A percentile compares a stretch with the other conserved stretches of the same genome.
These are phyloP conservation scores for Aspergillus phoenicis DNA, from an alignment of 2,329 filamentous ascomycete genomes.

Conservation along the genomic window DNA sequence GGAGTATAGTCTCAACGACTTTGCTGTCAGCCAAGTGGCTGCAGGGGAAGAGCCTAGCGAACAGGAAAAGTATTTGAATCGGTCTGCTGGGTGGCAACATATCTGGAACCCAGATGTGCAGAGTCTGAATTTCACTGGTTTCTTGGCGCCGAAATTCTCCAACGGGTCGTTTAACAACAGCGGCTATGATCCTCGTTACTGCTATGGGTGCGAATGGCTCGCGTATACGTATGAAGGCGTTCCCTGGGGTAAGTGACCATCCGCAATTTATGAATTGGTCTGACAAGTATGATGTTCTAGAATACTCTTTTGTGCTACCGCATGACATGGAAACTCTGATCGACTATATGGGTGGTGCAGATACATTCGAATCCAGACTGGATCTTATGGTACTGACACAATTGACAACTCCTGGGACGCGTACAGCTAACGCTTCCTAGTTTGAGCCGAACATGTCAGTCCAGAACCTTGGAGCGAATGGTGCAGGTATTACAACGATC, in stretches of 20 bases:
- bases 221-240: constrained; percentile 63
- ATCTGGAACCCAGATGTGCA: constrained; percentile 65
- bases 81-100: constrained; percentile 71
- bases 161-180: constrained; percentile 53
- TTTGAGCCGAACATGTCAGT: constrained; percentile 48
- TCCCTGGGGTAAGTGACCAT: constrained; percentile 51
- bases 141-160: constrained; percentile 59
- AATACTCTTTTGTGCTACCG: constrained; percentile 67
- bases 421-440: constrained; percentile 16
- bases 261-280: not conserved
- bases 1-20: constrained; percentile 68
- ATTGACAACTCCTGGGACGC: not conserved
- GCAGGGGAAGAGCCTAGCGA: constrained; percentile 51
- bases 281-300: constrained; percentile 19
- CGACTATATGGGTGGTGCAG: constrained; percentile 55
- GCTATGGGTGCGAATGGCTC: constrained; percentile 68
- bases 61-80: constrained; percentile 59
- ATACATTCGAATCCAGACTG: constrained; percentile 59
- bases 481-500: constrained; percentile 50
- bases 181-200: constrained; percentile 53
- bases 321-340: constrained; percentile 65
- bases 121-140: constrained; percentile 58
- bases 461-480: constrained; percentile 34
- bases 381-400: constrained; percentile 52
- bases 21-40: constrained; percentile 62